Evolutionary conservation across 768 basidiomycete species (phyloP), one percentile per base, ranked within the genome.

Genomic region (Lactarius tabidus): DNA sequence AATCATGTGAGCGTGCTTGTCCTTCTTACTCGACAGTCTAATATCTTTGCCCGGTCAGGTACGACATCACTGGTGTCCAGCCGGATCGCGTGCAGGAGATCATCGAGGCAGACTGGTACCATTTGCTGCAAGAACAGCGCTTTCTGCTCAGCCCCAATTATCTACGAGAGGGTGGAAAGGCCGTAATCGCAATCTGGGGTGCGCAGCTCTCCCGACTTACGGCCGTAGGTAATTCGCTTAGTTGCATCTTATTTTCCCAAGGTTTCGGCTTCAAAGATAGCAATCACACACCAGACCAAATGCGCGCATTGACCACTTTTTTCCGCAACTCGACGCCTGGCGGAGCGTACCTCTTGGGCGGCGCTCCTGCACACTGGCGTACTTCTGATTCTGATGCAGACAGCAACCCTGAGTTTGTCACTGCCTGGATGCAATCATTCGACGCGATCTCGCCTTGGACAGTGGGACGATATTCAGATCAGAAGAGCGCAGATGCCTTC

Each of bases 401-500:
- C 73, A 78, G 78, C 2, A 82, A 91, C 66, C 83, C 84, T 0
- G 87, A 76, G 8, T 92, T 89, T 66, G 69, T 86, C 15, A 77
- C 84, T 57, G 80, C 91, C 12, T 93, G 88, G 86, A 76, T 90
- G 12, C 85, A 86, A n/a, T 85, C 85, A 28, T 90, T 91, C 65
- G 90, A 91, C 66, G 88, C 89, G 4, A 83, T 92, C 62, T 88
- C 86, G 26, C 92, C 92, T 8, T 93, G 91, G 91, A 90, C 87
- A 7, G 80, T 93, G 12, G 92, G 91, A 4, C 79, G 89, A 38
- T 92, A 85, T 72, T 77, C 76, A 23, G 81, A 80, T 65, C 82
- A 85, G 65, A 79, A 79, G 51, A 85, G 84, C 17, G 89, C 86
- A 1, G 88, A 91, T 60, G 65, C 74, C 7, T 92, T 87, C 74